phyloP scores from a whole-genome alignment of 2,329 filamentous ascomycete species.

The Phaeoacremonium minimum region DNA sequence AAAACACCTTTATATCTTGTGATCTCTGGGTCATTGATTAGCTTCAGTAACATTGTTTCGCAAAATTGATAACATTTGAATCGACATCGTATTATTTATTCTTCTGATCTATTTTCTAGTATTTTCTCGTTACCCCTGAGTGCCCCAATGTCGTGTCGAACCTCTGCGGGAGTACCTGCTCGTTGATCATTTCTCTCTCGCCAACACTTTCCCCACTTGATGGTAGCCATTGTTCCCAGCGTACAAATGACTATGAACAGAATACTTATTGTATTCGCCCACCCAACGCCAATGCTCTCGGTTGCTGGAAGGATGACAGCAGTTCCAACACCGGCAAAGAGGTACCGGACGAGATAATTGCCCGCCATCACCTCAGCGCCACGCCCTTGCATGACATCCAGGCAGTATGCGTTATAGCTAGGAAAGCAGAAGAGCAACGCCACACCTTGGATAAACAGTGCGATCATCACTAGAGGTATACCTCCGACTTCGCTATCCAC shows the following conservation, averaged over 20 bases:
- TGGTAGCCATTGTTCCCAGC: slow-evolving; percentile 38
- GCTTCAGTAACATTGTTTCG: no score
- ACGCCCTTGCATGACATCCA: slow-evolving; percentile 72
- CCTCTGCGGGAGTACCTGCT: no score
- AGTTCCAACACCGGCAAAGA: slow-evolving; percentile 67
- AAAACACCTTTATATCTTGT: no score
- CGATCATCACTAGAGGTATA: slow-evolving; percentile 52
- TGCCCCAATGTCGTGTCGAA: no score
- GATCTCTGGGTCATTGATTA: no score
- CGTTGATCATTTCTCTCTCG: slow-evolving; percentile 47
- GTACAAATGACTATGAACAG: slow-evolving; percentile 46
- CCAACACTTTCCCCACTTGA: slow-evolving; percentile 45
- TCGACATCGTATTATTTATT: no score
- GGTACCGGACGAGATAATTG: slow-evolving; percentile 74
- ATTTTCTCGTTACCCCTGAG: no score
- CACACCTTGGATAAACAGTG: slow-evolving; percentile 66
- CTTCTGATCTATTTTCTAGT: no score
- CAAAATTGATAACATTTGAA: no score
- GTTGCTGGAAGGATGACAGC: slow-evolving; percentile 71
- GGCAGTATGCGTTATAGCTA: slow-evolving; percentile 67
- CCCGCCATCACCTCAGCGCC: slow-evolving; percentile 72
- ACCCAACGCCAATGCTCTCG: slow-evolving; percentile 72
- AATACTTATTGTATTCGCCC: slow-evolving; percentile 70
- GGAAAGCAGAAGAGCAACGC: slow-evolving; percentile 67
- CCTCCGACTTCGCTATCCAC: slow-evolving; percentile 32